phyloP scores from a whole-genome alignment of 2,329 filamentous ascomycete genomes.

The Aquanectria penicillioides region DNA sequence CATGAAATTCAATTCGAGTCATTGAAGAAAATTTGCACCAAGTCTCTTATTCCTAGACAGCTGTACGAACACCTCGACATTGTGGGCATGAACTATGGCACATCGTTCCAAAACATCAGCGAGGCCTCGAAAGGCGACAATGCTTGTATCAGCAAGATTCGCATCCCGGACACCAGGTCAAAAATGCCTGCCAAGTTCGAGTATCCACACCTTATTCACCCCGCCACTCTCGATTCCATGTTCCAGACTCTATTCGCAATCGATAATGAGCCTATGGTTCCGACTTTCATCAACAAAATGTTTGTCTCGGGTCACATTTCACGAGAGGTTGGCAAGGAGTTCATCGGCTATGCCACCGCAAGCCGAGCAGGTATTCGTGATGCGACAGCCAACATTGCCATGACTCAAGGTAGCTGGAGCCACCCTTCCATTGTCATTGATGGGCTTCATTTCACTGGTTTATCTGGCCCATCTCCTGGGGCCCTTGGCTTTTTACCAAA shows the following conservation, averaged over 20 bases:
- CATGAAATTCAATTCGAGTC: conserved; percentile 36
- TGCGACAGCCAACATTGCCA: conserved; percentile 55
- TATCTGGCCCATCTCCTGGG: conserved; percentile 42
- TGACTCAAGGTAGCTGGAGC: conserved; percentile 49
- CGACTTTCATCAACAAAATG: conserved; percentile 56
- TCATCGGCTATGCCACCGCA: conserved; percentile 55
- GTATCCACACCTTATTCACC: conserved; percentile 66
- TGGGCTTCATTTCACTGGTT: conserved; percentile 54
- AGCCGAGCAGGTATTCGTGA: conserved; percentile 48
- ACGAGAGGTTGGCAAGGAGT: conserved; percentile 44
- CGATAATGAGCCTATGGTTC: conserved; percentile 59
- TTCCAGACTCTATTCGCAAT: conserved; percentile 63
- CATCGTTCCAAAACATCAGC: conserved; percentile 60
- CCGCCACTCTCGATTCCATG: conserved; percentile 65
- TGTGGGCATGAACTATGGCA: conserved; percentile 63
- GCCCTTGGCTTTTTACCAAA: conserved; percentile 56
- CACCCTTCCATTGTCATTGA: conserved; percentile 54
- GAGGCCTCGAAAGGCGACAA: conserved; percentile 45
- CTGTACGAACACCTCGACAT: conserved; percentile 62
- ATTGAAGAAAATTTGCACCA: conserved; percentile 43
- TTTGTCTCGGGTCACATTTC: conserved; percentile 56
- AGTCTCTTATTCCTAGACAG: conserved; percentile 53
- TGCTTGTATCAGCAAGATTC: conserved; percentile 50
- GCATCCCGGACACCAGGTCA: conserved; percentile 59
- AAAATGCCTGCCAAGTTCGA: conserved; percentile 65